Percentiles rank a stretch among this genome's conserved stretches.
Evolutionary conservation across 345 rosid species (phyloP).

Genomic region (Geranium rotundifolium): DNA sequence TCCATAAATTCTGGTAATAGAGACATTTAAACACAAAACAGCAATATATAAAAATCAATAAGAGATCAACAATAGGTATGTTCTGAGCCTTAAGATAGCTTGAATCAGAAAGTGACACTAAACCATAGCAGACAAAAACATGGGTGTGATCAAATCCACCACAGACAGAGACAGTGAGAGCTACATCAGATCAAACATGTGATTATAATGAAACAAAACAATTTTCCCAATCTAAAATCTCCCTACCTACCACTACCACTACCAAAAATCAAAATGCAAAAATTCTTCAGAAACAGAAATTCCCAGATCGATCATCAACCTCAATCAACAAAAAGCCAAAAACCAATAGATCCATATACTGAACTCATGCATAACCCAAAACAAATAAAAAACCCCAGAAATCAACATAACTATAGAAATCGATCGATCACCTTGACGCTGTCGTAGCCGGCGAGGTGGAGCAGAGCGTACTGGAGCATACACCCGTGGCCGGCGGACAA

Average conservation of each 20-base stretch:
- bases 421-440: slow-evolving; percentile 44
- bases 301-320: slow-evolving; percentile 3
- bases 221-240: not conserved
- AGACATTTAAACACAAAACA: too few relatives aligned
- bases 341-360: not conserved
- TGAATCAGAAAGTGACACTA: not conserved
- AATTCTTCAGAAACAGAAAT: too few relatives aligned
- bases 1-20: not conserved
- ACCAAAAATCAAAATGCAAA: too few relatives aligned
- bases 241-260: not conserved
- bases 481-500: slow-evolving; percentile 97
- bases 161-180: not conserved
- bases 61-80: too few relatives aligned
- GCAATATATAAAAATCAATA: too few relatives aligned
- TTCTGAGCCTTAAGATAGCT: too few relatives aligned
- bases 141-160: not conserved
- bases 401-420: not conserved
- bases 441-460: slow-evolving; percentile 96
- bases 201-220: too few relatives aligned
- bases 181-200: not conserved
- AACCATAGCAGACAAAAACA: not conserved
- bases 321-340: not conserved
- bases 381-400: not conserved
- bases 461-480: slow-evolving; percentile 85
- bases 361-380: not conserved